These are phyloP conservation scores for Mytilinidion resinicola DNA, from an alignment of 495 filamentous ascomycete genomes.

Conservation along the genomic window DNA sequence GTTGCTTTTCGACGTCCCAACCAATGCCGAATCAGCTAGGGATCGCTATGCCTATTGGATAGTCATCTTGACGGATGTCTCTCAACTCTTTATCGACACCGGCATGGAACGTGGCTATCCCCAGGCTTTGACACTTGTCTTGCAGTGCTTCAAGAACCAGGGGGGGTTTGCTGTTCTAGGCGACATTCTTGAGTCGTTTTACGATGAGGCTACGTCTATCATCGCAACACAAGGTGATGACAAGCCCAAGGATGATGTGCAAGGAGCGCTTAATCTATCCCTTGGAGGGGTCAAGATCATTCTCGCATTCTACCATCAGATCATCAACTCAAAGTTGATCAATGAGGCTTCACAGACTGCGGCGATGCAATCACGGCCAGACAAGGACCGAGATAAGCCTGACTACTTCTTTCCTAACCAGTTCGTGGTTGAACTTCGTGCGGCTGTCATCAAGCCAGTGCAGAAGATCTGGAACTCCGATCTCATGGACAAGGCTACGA, in stretches of 20 bases:
- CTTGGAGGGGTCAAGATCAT: constrained; percentile 70
- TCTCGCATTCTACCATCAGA: constrained; percentile 67
- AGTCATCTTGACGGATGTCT: constrained; percentile 67
- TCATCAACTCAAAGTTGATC: constrained; percentile 71
- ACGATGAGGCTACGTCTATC: constrained; percentile 53
- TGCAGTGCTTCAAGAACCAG: constrained; percentile 77
- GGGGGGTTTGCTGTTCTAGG: constrained; percentile 70
- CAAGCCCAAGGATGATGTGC: constrained; percentile 25
- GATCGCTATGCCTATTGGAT: constrained; percentile 70
- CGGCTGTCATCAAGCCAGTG: constrained; percentile 73
- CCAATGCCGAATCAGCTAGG: constrained; percentile 39
- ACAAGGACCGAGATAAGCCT: constrained; percentile 50
- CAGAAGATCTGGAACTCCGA: constrained; percentile 76
- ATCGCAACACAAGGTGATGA: constrained; percentile 36
- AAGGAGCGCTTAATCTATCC: constrained; percentile 20
- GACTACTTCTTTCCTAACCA: constrained; percentile 69
- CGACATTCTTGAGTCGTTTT: constrained; percentile 65
- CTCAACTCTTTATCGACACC: constrained; percentile 70
- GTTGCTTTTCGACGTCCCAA: constrained; percentile 45
- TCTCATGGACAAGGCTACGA: constrained; percentile 70
- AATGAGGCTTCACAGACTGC: constrained; percentile 63
- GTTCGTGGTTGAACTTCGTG: constrained; percentile 80
- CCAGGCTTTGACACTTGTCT: constrained; percentile 69
- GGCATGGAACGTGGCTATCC: constrained; percentile 51
- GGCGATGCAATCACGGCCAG: constrained; percentile 49